A percentile compares a stretch with the other conserved stretches of the same genome.
Evolutionary conservation across 768 basidiomycete genomes (phyloP).

Genomic region (Leccinum variicolor): DNA sequence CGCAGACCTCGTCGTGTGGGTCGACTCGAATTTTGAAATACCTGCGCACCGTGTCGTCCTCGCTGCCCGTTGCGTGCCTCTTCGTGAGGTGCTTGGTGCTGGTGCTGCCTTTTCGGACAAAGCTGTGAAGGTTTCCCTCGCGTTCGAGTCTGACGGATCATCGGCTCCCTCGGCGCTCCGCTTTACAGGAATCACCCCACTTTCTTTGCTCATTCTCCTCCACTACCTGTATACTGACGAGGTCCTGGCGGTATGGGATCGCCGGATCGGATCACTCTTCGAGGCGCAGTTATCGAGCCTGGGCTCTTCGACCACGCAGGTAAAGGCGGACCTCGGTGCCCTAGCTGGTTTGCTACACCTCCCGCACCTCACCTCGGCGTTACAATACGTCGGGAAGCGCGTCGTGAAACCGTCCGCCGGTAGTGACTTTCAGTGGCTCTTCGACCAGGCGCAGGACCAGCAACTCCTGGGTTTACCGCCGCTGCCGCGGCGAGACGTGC

Average conservation of each 20-base stretch:
- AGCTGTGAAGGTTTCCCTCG: conserved; percentile 31
- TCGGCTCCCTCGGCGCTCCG: conserved; percentile 11
- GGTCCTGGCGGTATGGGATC: conserved; percentile 81
- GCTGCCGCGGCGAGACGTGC: conserved; percentile 4
- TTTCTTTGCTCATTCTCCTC: conserved; percentile 72
- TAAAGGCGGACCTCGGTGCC: conserved; percentile 61
- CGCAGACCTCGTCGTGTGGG: conserved; percentile 58
- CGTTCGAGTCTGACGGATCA: too few relatives aligned
- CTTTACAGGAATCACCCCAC: conserved; percentile 55
- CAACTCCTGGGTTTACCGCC: conserved; percentile 1
- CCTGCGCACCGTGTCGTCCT: conserved; percentile 70
- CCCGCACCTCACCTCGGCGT: conserved; percentile 45
- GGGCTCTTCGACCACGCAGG: conserved; percentile 40
- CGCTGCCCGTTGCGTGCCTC: conserved; percentile 49
- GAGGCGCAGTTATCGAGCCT: conserved; percentile 37
- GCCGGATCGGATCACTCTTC: conserved; percentile 50
- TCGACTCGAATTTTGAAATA: conserved; percentile 43
- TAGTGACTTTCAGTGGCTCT: conserved; percentile 49
- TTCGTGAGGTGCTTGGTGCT: conserved; percentile 44
- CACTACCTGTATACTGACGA: conserved; percentile 89
- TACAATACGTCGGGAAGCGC: conserved; percentile 62
- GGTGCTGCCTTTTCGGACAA: conserved; percentile 25
- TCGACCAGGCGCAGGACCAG: conserved; percentile 26
- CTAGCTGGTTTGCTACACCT: conserved; percentile 63
- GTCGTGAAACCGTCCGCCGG: conserved; percentile 46